Conservation (phyloP, 345 rosid species). For the Euclidium syriacum region DNA sequence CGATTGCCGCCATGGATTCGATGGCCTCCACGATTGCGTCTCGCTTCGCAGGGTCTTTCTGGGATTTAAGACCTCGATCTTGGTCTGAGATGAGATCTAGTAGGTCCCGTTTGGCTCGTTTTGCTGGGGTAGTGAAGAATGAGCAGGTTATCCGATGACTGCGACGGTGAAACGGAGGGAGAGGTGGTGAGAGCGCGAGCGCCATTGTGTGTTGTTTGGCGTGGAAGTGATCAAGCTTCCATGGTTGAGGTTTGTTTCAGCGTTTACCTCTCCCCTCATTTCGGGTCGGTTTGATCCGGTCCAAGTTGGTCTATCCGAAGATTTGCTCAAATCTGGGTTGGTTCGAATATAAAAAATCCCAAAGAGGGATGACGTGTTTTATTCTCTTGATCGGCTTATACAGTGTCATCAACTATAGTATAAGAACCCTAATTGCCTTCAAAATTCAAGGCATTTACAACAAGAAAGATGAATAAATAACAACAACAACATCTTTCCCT, state of each 20-base stretch:
- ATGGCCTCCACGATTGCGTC: slow-evolving; percentile 61
- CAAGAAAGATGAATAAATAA: neutral
- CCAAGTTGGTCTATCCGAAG: no score
- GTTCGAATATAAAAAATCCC: no score
- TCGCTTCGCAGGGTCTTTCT: slow-evolving; percentile 48
- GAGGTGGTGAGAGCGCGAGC: slow-evolving; percentile 11
- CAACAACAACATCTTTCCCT: neutral
- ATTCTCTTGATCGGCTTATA: neutral
- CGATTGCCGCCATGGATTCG: slow-evolving; percentile 54
- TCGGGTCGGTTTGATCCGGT: no score
- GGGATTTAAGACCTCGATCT: slow-evolving; percentile 79
- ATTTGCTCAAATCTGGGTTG: no score
- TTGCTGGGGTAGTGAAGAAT: slow-evolving; percentile 31
- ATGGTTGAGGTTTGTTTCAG: slow-evolving; percentile 6
- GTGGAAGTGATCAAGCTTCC: neutral
- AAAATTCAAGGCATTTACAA: slow-evolving; percentile 21
- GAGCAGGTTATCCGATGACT: slow-evolving; percentile 34
- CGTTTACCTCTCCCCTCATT: no score
- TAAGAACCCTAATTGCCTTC: slow-evolving; percentile 4
- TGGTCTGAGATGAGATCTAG: slow-evolving; percentile 72
- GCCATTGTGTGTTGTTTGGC: no score
- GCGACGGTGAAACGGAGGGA: neutral
- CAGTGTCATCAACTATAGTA: neutral
- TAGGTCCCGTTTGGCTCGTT: slow-evolving; percentile 50
- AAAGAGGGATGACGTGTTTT: neutral